These are phyloP conservation scores for Blastocladiella britannica DNA, from an alignment of 192 early-diverging fungal genomes.

Conservation along the genomic window DNA sequence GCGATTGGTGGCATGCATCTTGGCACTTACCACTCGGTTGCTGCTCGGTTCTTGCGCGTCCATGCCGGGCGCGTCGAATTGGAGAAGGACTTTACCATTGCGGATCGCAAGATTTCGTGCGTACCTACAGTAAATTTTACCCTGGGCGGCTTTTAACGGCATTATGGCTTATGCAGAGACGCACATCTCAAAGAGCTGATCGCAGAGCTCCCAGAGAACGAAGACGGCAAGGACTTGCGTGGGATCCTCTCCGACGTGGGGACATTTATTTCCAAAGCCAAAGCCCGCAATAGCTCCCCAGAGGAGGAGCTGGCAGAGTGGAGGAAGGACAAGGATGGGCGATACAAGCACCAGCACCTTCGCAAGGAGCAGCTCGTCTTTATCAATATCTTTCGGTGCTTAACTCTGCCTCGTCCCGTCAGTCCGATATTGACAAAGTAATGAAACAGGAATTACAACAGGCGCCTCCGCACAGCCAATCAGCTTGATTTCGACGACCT, in stretches of 20 bases:
- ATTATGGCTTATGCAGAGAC: not conserved
- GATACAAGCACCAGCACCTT: too few relatives aligned
- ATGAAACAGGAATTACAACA: not conserved
- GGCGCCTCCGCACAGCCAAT: not conserved
- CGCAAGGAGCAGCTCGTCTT: not conserved
- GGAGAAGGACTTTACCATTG: constrained; percentile 9
- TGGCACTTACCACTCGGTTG: constrained; percentile 12
- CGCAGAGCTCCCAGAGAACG: not conserved
- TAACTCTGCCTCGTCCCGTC: too few relatives aligned
- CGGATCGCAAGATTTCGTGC: constrained; percentile 4
- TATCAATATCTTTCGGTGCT: not conserved
- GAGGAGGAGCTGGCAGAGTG: not conserved
- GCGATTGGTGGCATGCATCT: constrained; percentile 4
- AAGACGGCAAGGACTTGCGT: not conserved
- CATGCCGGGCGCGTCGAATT: constrained; percentile 3
- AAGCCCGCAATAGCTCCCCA: not conserved
- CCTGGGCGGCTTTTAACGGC: not conserved
- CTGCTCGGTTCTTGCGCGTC: constrained; percentile 3
- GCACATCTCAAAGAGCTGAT: not conserved
- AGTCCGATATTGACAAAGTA: too few relatives aligned
- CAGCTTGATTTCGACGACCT: not conserved
- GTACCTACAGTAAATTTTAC: constrained; percentile 7
- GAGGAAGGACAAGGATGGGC: not conserved
- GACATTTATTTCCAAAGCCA: not conserved
- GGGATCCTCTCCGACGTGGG: too few relatives aligned